These are phyloP conservation scores for Tylopilus rubrobrunneus DNA, from an alignment of 768 basidiomycete genomes.

Conservation along the genomic window DNA sequence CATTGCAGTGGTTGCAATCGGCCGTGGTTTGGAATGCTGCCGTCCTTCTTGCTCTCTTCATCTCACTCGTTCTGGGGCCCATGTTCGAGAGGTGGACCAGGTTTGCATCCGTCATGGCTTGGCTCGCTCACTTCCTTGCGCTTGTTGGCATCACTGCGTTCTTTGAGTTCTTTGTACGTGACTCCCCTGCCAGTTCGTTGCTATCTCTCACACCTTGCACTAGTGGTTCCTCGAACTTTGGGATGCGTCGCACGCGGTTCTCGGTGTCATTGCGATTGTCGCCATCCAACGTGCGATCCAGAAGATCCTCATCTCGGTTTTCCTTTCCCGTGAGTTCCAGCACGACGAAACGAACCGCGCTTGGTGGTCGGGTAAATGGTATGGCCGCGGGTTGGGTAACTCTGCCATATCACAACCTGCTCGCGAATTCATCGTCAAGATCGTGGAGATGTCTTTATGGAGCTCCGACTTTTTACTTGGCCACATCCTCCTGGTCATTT, in stretches of 20 bases:
- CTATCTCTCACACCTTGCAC: slow-evolving; percentile 14
- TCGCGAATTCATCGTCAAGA: slow-evolving; percentile 96
- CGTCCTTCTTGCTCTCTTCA: slow-evolving; percentile 77
- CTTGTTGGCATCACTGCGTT: slow-evolving; percentile 82
- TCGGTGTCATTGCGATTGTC: slow-evolving; percentile 87
- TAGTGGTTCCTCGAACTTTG: slow-evolving; percentile 97
- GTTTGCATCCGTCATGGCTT: slow-evolving; percentile 93
- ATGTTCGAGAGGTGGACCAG: slow-evolving; percentile 80
- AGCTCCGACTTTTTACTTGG: slow-evolving; percentile 89
- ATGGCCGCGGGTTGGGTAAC: slow-evolving; percentile 87
- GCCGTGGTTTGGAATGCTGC: slow-evolving; percentile 96
- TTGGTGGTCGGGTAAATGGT: slow-evolving; percentile 99
- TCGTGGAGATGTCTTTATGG: slow-evolving; percentile 97
- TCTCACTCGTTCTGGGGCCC: slow-evolving; percentile 90
- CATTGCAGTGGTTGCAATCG: too few relatives aligned
- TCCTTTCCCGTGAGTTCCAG: slow-evolving; percentile 96
- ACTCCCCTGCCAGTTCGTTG: slow-evolving; percentile 27
- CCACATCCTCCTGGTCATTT: slow-evolving; percentile 80
- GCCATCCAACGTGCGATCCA: slow-evolving; percentile 89
- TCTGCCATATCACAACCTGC: slow-evolving; percentile 93
- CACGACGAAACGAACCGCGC: slow-evolving; percentile 98
- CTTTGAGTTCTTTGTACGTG: slow-evolving; percentile 93
- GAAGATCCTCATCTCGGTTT: slow-evolving; percentile 91
- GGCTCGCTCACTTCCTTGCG: slow-evolving; percentile 77
- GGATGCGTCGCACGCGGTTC: slow-evolving; percentile 94